Conservation (phyloP, 768 basidiomycete genomes). For the Obba rivulosa region DNA sequence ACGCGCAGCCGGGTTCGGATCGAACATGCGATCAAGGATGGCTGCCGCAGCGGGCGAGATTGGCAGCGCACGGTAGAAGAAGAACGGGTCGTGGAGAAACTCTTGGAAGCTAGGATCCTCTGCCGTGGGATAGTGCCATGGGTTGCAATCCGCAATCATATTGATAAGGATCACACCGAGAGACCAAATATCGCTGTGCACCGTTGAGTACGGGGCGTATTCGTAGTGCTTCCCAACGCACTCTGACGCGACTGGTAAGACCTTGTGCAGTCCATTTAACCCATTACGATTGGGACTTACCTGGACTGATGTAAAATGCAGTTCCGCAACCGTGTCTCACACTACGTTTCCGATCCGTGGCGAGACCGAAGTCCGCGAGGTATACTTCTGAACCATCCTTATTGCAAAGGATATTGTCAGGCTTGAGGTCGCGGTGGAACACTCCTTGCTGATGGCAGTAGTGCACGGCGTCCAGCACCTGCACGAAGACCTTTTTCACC, state of each 20-base stretch:
- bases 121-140: conserved; percentile 46
- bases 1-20: conserved; percentile 55
- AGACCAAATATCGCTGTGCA: conserved; percentile 23
- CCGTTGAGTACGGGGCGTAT: conserved; percentile 20
- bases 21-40: conserved; percentile 53
- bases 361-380: conserved; percentile 37
- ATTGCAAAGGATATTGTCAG: conserved; percentile 42
- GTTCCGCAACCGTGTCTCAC: conserved; percentile 18
- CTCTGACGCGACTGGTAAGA: conserved; percentile 8
- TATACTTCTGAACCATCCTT: conserved; percentile 32
- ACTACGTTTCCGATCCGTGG: conserved; percentile 12
- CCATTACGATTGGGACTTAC: no score
- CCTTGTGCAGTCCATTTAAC: no score
- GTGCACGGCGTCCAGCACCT: conserved; percentile 45
- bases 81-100: conserved; percentile 44
- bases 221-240: conserved; percentile 9
- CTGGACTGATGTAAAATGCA: conserved; percentile 13
- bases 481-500: conserved; percentile 41
- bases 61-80: conserved; percentile 48
- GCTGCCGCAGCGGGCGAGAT: conserved; percentile 42
- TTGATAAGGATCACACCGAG: conserved; percentile 42
- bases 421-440: conserved; percentile 52
- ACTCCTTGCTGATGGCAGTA: conserved; percentile 42
- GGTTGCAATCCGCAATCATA: conserved; percentile 39
- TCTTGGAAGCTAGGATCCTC: conserved; percentile 42